These are phyloP conservation scores for Irpex sp. DNA, from an alignment of 1,284 basidiomycete genomes.

Conservation along the genomic window DNA sequence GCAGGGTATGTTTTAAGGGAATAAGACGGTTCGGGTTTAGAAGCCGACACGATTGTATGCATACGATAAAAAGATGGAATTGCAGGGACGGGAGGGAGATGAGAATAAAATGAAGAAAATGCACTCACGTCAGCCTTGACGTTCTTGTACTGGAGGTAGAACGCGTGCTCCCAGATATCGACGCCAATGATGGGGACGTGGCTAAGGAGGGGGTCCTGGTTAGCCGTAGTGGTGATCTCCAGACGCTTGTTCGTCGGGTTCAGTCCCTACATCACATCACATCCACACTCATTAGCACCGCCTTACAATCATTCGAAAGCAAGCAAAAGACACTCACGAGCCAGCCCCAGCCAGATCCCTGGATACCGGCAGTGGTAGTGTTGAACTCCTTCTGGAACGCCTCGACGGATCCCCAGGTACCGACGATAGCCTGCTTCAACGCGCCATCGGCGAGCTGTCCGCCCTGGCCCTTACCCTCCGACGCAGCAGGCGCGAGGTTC, in stretches of 20 bases:
- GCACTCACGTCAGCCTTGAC: slow-evolving; percentile 64
- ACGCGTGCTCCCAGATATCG: slow-evolving; percentile 86
- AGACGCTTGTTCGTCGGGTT: slow-evolving; percentile 64
- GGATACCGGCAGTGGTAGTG: slow-evolving; percentile 76
- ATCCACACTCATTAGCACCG: background rate
- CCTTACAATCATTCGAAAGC: no score
- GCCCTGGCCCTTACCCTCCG: slow-evolving; percentile 47
- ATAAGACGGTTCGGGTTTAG: no score
- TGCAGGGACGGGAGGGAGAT: background rate
- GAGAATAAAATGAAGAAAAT: slow-evolving; percentile 4
- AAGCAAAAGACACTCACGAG: slow-evolving; percentile 63
- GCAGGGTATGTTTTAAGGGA: no score
- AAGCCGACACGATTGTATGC: background rate
- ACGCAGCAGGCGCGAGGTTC: slow-evolving; percentile 77
- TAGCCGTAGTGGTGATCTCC: slow-evolving; percentile 76
- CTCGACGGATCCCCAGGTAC: slow-evolving; percentile 83
- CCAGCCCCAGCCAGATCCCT: slow-evolving; percentile 95
- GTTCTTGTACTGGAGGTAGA: slow-evolving; percentile 78
- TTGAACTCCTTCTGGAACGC: slow-evolving; percentile 79
- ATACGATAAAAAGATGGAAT: background rate
- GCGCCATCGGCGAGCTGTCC: slow-evolving; percentile 70
- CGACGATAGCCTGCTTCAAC: slow-evolving; percentile 79
- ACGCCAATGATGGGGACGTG: slow-evolving; percentile 83
- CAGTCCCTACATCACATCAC: slow-evolving; percentile 47
- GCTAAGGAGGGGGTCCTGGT: slow-evolving; percentile 85